Evolutionary conservation across 495 filamentous ascomycete genomes (phyloP).

Genomic region (Penicillium tannophilum): DNA sequence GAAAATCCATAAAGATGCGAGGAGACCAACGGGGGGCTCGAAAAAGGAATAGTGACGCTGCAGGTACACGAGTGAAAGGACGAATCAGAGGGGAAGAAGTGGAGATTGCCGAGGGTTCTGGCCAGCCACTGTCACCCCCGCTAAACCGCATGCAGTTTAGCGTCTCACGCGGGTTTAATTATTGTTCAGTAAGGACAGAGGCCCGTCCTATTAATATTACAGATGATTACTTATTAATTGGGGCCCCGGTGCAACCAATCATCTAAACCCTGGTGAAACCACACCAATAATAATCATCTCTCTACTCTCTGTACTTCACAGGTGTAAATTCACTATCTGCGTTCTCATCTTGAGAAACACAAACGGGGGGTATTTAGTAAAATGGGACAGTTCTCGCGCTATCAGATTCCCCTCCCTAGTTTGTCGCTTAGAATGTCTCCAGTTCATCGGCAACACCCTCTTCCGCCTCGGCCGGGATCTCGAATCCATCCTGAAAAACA

Average conservation of each 20-base stretch:
- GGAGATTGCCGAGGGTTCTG: constrained; percentile 16
- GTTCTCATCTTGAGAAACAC: not conserved
- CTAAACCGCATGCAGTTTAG: constrained; percentile 15
- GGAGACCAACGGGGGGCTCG: not conserved
- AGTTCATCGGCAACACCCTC: constrained; percentile 43
- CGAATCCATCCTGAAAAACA: constrained; percentile 51
- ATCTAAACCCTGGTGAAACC: not conserved
- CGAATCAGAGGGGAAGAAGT: constrained; percentile 19
- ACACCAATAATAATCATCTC: not conserved
- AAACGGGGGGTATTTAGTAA: constrained; percentile 29
- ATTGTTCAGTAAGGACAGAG: not conserved
- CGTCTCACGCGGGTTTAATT: constrained; percentile 24
- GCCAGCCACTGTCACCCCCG: constrained; percentile 3
- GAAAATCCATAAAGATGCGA: constrained; percentile 5
- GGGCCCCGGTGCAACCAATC: not conserved
- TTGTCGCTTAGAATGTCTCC: constrained; percentile 50
- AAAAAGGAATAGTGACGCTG: constrained; percentile 15
- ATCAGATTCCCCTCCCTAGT: constrained; percentile 8
- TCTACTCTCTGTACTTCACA: constrained; percentile 1
- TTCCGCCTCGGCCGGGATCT: constrained; percentile 49
- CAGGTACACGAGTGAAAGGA: constrained; percentile 22
- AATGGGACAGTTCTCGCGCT: constrained; percentile 11
- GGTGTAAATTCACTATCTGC: constrained; percentile 2
- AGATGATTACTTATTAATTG: not conserved
- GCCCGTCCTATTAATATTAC: too few relatives aligned